Base-by-base conservation (phyloP, 2,329 filamentous ascomycete genomes). In the Botryotinia narcissicola region DNA sequence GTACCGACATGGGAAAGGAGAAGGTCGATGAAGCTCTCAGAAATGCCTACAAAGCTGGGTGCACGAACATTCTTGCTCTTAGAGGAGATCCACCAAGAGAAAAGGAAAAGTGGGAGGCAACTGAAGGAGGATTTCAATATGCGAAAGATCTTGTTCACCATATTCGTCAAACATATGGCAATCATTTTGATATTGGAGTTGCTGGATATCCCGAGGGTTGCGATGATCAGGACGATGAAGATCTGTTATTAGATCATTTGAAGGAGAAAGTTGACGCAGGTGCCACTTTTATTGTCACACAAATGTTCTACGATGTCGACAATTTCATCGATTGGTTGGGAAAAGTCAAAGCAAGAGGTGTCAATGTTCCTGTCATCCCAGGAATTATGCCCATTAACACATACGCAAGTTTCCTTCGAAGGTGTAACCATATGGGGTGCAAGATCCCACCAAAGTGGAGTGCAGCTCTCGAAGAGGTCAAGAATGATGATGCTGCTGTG, bases 261-360 rank as follows among this genome's bases (percentile, higher is more conserved):
- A 98, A 98, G 85, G 93, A 98, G 83, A 99, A 99, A 85, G 91
- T 98, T 48, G 96, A 99, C 81, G 93, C 93, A 74, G 96, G 96
- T 70, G 95, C 92, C 75, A 92, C 92, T 10, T 99, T 98, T 82
- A 93, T 99, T 76, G 93, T 99, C 71, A 98, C 96, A 0, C 96
- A 99, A 84, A 99, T 99, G 96, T 98, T 98, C 84, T 99, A 99
- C 85, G 95, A 99, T 80, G 95, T 90, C 68, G 95, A 99, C 80
- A 95, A 96, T 81, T 99, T 99, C 83, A 84, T 98, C 71, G 88
- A 91, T 71, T 99, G 96, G 96, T 92, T 97, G 54, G 86, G 89
- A 78, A 96, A 93, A 81, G 94, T 95, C 74, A 92, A 95, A 68
- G 93, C 91, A 70, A 91, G 90, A 80, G 96, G 96, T 66, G 95